Conservation (phyloP, 768 basidiomycete genomes). For the Leccinum incarnatum region DNA sequence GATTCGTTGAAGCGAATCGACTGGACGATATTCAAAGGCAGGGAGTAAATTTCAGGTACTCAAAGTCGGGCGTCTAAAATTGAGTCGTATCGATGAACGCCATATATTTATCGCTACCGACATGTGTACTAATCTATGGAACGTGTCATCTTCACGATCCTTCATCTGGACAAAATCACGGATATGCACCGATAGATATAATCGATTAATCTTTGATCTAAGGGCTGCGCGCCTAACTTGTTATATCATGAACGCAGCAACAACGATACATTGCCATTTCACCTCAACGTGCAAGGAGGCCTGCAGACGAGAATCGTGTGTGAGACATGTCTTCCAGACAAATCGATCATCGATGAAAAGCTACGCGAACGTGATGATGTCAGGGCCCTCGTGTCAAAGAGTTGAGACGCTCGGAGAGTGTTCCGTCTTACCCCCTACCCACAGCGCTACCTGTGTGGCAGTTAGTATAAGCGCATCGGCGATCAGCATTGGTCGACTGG, state of each 20-base stretch:
- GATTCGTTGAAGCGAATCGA: background rate
- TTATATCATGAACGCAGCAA: slow-evolving; percentile 5
- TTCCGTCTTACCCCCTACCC: background rate
- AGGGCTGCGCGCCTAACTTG: background rate
- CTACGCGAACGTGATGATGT: background rate
- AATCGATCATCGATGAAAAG: background rate
- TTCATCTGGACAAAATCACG: background rate
- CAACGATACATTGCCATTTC: background rate
- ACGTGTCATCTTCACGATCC: background rate
- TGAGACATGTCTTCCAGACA: background rate
- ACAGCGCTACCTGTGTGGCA: background rate
- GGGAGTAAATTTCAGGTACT: background rate
- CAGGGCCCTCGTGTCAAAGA: background rate
- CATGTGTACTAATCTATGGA: background rate
- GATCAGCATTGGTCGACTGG: background rate
- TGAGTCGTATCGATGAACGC: background rate
- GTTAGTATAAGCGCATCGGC: background rate
- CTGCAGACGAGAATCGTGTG: background rate
- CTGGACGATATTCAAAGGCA: background rate
- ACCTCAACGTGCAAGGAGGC: background rate
- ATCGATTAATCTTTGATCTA: background rate
- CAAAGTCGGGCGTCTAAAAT: background rate
- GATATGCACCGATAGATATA: background rate
- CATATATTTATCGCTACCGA: background rate
- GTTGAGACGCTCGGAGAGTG: background rate